Evolutionary conservation across 2,329 filamentous ascomycete genomes (phyloP).

Genomic region (Botryotinia convoluta): DNA sequence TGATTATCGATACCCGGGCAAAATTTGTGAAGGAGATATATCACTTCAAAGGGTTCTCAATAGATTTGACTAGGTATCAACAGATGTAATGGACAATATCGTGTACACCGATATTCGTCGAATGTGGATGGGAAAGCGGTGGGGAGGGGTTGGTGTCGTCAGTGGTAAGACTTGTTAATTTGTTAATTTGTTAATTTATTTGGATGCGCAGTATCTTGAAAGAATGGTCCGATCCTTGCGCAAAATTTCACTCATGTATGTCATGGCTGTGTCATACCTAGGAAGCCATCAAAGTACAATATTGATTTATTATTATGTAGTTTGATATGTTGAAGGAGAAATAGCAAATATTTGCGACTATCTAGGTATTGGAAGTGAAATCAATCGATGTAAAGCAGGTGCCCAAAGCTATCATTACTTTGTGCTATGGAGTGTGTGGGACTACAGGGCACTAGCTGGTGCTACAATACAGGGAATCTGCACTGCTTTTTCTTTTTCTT

Average conservation of each 20-base stretch:
- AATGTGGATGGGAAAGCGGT: constrained; percentile 15
- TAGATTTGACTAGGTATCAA: not conserved
- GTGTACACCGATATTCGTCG: constrained; percentile 9
- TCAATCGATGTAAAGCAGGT: not conserved
- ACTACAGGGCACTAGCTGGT: constrained; percentile 10
- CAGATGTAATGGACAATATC: not conserved
- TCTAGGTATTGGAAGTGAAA: not conserved
- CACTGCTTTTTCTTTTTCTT: not conserved
- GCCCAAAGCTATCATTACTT: constrained; percentile 20
- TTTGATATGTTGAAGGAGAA: not conserved
- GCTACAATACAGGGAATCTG: not conserved
- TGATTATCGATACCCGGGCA: constrained; percentile 16
- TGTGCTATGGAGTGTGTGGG: constrained; percentile 8
- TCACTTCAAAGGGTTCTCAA: not conserved
- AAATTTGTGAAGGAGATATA: not conserved
- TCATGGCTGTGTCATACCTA: constrained; percentile 17
- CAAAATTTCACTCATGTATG: constrained; percentile 16
- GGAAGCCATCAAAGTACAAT: not conserved
- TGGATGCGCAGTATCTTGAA: constrained; percentile 18
- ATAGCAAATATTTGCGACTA: constrained; percentile 3
- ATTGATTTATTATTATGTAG: not conserved
- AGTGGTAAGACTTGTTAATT: constrained; percentile 16
- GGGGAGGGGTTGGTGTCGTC: constrained; percentile 19
- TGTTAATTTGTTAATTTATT: constrained; percentile 19
- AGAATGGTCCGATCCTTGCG: constrained; percentile 16